Conservation (phyloP, 192 early-diverging fungal species). For the Bifiguratus adelaidae region DNA sequence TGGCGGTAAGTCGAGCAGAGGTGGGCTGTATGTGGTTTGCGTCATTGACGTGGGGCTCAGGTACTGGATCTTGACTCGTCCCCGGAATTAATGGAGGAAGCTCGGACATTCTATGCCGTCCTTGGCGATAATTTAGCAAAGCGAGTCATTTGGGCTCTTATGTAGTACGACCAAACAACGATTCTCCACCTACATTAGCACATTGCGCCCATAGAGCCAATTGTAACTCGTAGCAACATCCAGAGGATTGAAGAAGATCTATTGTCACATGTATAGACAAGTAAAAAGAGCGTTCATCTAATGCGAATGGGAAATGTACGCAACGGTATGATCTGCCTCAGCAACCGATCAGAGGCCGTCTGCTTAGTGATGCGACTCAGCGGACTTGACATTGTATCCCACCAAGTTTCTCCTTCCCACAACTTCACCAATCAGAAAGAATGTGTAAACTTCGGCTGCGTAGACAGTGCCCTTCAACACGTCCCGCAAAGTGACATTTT, state of each 20-base stretch:
- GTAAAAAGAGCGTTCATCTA: not conserved
- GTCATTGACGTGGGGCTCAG: no score
- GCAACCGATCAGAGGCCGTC: not conserved
- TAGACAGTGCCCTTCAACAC: slow-evolving; percentile 36
- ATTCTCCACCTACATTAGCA: no score
- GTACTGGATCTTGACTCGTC: not conserved
- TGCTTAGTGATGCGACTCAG: slow-evolving; percentile 12
- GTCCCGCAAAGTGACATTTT: slow-evolving; percentile 31
- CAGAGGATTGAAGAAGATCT: slow-evolving; percentile 3
- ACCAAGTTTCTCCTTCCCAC: slow-evolving; percentile 52
- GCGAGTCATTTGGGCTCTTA: no score
- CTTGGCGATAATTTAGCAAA: not conserved
- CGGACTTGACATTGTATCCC: slow-evolving; percentile 44
- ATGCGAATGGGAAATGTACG: no score
- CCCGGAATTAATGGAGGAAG: not conserved
- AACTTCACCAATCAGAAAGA: slow-evolving; percentile 54
- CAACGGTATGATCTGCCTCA: no score
- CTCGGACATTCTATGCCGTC: slow-evolving; percentile 8
- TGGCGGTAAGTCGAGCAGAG: no score
- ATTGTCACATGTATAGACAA: not conserved
- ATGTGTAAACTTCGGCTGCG: slow-evolving; percentile 39
- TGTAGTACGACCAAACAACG: no score
- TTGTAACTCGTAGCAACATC: no score
- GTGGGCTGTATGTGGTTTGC: no score
- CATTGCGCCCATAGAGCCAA: no score